Percentiles rank a stretch among this genome's conserved stretches.
phyloP scores from a whole-genome alignment of 2,329 filamentous ascomycete genomes.

The Sphaerulina vaccinii region DNA sequence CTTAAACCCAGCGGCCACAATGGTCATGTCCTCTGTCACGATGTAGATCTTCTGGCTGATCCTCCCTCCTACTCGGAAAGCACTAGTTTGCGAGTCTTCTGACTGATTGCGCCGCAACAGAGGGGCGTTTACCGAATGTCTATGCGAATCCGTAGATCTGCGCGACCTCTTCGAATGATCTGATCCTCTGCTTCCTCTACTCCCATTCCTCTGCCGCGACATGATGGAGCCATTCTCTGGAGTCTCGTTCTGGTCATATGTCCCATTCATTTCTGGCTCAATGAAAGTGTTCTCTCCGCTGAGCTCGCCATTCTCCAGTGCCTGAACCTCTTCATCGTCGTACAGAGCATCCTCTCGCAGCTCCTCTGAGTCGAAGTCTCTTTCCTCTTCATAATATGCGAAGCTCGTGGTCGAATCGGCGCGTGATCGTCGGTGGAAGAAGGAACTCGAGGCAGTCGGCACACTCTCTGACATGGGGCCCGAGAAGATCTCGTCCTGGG shows the following conservation, averaged over 20 bases:
- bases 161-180: conserved; percentile 47
- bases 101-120: conserved; percentile 73
- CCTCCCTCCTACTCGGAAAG: conserved; percentile 59
- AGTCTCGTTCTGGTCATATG: conserved; percentile 1
- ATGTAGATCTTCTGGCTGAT: conserved; percentile 90
- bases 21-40: conserved; percentile 86
- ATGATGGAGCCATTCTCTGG: conserved; percentile 21
- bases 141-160: conserved; percentile 23
- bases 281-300: conserved; percentile 37
- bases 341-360: conserved; percentile 51
- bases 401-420: conserved; percentile 87
- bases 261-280: conserved; percentile 33
- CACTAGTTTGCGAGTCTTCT: conserved; percentile 65
- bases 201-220: conserved; percentile 42
- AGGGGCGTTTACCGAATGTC: conserved; percentile 45
- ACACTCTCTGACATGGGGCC: conserved; percentile 93
- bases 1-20: conserved; percentile 86
- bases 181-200: conserved; percentile 24
- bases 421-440: conserved; percentile 76
- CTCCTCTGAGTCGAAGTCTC: conserved; percentile 54
- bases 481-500: conserved; percentile 90
- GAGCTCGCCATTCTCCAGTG: conserved; percentile 42
- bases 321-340: conserved; percentile 43
- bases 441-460: conserved; percentile 90
- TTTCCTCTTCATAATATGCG: conserved; percentile 75